Conservation (phyloP, 176 grass and related monocot genomes). For the Neostapfia colusana region DNA sequence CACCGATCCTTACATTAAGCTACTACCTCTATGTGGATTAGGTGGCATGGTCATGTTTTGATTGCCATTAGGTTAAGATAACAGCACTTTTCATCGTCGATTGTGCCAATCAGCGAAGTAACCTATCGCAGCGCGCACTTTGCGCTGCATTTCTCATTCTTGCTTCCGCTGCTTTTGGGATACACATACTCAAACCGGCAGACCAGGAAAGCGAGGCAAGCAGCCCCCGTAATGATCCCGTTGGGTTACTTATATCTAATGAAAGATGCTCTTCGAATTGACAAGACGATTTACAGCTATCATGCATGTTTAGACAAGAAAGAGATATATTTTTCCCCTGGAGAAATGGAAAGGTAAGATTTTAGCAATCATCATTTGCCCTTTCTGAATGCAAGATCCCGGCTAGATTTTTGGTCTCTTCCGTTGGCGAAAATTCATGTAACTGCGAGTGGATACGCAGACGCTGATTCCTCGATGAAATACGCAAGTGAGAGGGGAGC, state of each 20-base stretch:
- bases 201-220: conserved; percentile 17
- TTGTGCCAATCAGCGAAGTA: conserved; percentile 42
- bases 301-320: conserved; percentile 31
- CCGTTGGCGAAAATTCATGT: background rate
- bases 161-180: conserved; percentile 33
- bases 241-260: conserved; percentile 20
- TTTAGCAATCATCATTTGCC: conserved; percentile 50
- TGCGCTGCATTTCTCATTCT: conserved; percentile 23
- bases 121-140: conserved; percentile 39
- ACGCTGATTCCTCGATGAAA: background rate
- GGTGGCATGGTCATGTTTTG: conserved; percentile 28
- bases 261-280: conserved; percentile 37
- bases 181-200: conserved; percentile 27
- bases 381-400: conserved; percentile 28
- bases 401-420: conserved; percentile 37
- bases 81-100: conserved; percentile 33
- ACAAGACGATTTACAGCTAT: conserved; percentile 20
- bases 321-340: background rate
- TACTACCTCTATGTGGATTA: conserved; percentile 33
- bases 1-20: conserved; percentile 31
- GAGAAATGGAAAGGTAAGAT: conserved; percentile 24
- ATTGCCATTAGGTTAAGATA: conserved; percentile 26
- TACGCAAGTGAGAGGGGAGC: background rate
- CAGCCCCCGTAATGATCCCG: conserved; percentile 48
- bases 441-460: background rate